Conservation (phyloP, 2,329 filamentous ascomycete genomes). For the Scedosporium boydii region DNA sequence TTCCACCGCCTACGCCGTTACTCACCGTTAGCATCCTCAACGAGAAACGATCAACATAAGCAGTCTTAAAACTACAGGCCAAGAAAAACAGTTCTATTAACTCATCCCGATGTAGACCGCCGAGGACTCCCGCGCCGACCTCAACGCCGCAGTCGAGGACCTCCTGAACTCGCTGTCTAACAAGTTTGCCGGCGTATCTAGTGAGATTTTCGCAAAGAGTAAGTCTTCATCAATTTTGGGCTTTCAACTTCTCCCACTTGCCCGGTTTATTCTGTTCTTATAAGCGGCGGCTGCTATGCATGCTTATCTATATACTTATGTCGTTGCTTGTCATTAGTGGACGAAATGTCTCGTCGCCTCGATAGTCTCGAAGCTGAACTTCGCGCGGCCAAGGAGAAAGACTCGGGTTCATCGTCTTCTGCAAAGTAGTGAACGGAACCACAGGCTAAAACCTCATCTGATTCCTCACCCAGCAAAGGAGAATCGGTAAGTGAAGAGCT, state of each 20-base stretch:
- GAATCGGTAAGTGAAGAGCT: too few species aligned
- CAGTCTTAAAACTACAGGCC: background rate
- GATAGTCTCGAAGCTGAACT: constrained; percentile 75
- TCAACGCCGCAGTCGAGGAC: constrained; percentile 75
- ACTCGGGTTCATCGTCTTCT: constrained; percentile 10
- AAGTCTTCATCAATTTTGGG: constrained; percentile 22
- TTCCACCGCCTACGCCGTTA: background rate
- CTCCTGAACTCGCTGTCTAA: constrained; percentile 73
- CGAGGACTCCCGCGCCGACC: constrained; percentile 41
- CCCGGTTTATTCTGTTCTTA: background rate
- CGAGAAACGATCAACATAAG: background rate
- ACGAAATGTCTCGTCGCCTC: constrained; percentile 81
- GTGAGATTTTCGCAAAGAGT: constrained; percentile 86
- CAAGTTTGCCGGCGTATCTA: constrained; percentile 78
- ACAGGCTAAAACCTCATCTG: background rate
- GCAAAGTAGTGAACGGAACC: background rate
- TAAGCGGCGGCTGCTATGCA: background rate
- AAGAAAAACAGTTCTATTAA: background rate
- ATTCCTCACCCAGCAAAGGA: too few species aligned
- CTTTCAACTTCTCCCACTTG: background rate
- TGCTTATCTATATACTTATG: background rate
- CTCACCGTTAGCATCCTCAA: background rate
- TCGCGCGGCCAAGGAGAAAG: constrained; percentile 42
- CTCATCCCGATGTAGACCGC: background rate
- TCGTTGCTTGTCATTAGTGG: constrained; percentile 50